Base-by-base conservation (phyloP, 2,329 filamentous ascomycete genomes). In the Neopestalotiopsis rosae region DNA sequence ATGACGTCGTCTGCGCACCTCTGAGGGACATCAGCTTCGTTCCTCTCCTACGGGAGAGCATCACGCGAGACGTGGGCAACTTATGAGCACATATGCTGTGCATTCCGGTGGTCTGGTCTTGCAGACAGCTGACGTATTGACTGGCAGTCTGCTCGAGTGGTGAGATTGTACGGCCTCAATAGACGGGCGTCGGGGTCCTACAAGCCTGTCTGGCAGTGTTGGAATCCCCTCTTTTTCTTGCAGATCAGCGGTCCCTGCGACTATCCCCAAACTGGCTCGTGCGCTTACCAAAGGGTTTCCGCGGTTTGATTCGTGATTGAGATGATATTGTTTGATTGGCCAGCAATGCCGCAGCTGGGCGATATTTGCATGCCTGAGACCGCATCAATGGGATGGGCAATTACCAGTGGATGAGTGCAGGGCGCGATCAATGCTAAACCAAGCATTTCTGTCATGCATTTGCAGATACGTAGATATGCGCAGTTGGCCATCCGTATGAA, bases 311-410 rank as follows among this genome's bases (percentile, higher is more conserved):
- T 34, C 34, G 24, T 38, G 59, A 40, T 42, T 62, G 59, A 34
- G 59, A 62, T 20, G 24, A 20, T 24, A 34, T 13, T 10, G n/a
- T 24, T 14, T 62, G 59, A 62, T 62, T 62, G 59, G 59, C 17
- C 59, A 28, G 30, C 59, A 20, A 40, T 34, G 32, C 59, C 30
- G 24, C 57, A 13, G 30, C 34, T 40, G 59, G 59, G 59, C 59
- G n/a, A 62, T 14, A 62, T 62, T 40, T 28, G 59, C 59, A 40
- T 62, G 59, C 59, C 59, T 62, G 30, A 62, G 59, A 62, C 59
- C 30, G 59, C 59, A 62, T 62, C 59, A 34, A 62, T 34, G 59
- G 13, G 32, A 42, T 42, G 30, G 59, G 30, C 57, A 59, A 30
- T 28, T n/a, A 59, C 57, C 24, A 59, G 24, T 30, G 57, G 20